Base-by-base conservation (phyloP, 805 yeast genomes). In the Starmerella bacillaris region DNA sequence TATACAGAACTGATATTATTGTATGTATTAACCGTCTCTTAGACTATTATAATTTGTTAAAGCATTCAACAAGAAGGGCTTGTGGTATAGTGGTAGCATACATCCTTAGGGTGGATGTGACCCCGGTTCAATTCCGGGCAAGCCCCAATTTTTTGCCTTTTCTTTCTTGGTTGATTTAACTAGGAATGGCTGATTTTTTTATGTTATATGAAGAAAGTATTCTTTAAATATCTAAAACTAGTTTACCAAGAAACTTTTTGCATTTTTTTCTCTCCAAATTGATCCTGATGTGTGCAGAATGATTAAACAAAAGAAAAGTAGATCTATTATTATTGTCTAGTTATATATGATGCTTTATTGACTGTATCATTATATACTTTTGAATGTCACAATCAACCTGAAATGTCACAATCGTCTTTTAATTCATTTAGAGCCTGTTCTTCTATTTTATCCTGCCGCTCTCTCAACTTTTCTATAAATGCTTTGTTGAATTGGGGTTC, bases 61-160 rank as follows among this genome's bases (percentile, higher is more conserved):
- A 12, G 14, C 5, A 26, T 5, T 11, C 7, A 14, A 26, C 5
- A 7, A 5, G n/a, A 14, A 18, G 46, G 46, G 45, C 34, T 41
- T 37, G 46, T 42, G 41, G 46, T 42, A 41, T 42, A 42, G 46
- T 41, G 46, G 46, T 38, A 42, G 45, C 39, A 42, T 42, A 41
- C 46, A 38, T 41, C 45, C 41, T 42, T 42, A 41, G 46, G 46
- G 46, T 42, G 41, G 45, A 41, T 38, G 46, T 41, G 46, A 41
- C 45, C 46, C 46, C 46, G 46, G 46, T 42, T 42, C 46, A 41
- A 42, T 41, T 42, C 46, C 46, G 45, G 46, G 46, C 46, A 37
- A 41, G 34, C 45, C 46, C 46, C 45, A 12, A 28, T 34, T 40
- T 41, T 27, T 18, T 17, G 7, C 9, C 26, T 33, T 35, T 36